Conservation (phyloP, 1,284 basidiomycete species). For the Cryptococcus hybrid region DNA sequence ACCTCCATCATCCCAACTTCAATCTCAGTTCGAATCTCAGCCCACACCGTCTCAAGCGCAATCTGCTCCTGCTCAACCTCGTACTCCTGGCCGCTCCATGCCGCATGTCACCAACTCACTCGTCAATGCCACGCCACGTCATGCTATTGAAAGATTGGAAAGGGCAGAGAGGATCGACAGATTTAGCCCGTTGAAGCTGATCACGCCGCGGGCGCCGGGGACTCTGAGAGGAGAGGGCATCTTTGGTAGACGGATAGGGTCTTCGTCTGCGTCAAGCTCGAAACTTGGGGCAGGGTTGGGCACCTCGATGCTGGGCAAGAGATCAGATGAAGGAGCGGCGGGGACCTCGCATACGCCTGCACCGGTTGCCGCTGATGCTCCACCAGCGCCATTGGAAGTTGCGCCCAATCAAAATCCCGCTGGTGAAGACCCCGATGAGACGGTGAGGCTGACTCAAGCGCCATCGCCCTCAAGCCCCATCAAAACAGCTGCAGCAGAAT, state of each 20-base stretch:
- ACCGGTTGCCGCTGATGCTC: background rate
- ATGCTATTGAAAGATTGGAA: background rate
- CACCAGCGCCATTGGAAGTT: background rate
- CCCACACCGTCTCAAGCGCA: background rate
- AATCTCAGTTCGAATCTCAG: too few relatives aligned
- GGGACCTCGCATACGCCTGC: background rate
- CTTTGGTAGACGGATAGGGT: slow-evolving; percentile 13
- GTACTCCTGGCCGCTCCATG: slow-evolving; percentile 16
- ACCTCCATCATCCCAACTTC: too few relatives aligned
- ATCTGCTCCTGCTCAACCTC: background rate
- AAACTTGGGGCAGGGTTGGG: too few relatives aligned
- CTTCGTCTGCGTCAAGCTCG: slow-evolving; percentile 1
- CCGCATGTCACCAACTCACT: slow-evolving; percentile 35
- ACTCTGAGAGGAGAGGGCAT: slow-evolving; percentile 15
- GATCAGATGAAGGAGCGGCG: slow-evolving; percentile 2
- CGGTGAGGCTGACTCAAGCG: background rate
- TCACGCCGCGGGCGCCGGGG: slow-evolving; percentile 28
- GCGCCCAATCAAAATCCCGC: background rate
- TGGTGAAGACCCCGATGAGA: slow-evolving; percentile 4
- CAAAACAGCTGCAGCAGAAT: too few relatives aligned
- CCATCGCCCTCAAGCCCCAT: slow-evolving; percentile 6
- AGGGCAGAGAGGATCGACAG: slow-evolving; percentile 15
- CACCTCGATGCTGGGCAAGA: too few relatives aligned
- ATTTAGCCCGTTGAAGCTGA: slow-evolving; percentile 35
- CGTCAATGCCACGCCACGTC: slow-evolving; percentile 28